Conservation (phyloP, 257 asterid species). For the Solanum gandarillasii region DNA sequence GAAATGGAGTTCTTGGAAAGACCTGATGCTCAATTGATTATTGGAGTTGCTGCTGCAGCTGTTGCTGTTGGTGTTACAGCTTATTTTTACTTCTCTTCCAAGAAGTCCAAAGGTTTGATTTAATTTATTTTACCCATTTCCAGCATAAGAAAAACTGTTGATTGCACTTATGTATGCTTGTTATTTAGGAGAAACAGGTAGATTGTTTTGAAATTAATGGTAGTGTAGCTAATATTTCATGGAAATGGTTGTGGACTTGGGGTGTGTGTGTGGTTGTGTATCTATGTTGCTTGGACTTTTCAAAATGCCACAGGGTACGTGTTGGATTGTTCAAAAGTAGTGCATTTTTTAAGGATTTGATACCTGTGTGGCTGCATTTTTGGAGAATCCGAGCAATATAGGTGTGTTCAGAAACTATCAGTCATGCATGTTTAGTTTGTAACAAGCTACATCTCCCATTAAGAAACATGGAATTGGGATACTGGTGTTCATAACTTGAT, state of each 20-base stretch:
- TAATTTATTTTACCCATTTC: neutral
- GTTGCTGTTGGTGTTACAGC: slow-evolving; percentile 51
- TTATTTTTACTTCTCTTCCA: slow-evolving; percentile 50
- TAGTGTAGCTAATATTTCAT: neutral
- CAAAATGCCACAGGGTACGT: neutral
- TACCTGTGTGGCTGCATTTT: neutral
- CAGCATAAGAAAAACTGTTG: neutral
- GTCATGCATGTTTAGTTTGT: neutral
- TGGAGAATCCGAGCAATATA: neutral
- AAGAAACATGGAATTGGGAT: neutral
- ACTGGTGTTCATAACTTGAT: neutral
- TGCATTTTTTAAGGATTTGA: neutral
- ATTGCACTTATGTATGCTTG: neutral
- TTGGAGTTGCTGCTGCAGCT: slow-evolving; percentile 53
- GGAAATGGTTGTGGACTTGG: neutral
- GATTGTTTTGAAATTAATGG: neutral
- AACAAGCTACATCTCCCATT: neutral
- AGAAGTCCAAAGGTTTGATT: slow-evolving; percentile 61
- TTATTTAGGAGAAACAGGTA: neutral
- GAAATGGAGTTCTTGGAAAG: slow-evolving; percentile 67
- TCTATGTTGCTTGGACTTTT: neutral
- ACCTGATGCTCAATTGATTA: slow-evolving; percentile 53
- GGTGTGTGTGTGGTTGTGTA: neutral
- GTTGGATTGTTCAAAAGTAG: neutral
- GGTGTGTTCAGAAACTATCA: neutral